These are phyloP conservation scores for Fraxinus albicans DNA, from an alignment of 305 asterid genomes.

Conservation along the genomic window DNA sequence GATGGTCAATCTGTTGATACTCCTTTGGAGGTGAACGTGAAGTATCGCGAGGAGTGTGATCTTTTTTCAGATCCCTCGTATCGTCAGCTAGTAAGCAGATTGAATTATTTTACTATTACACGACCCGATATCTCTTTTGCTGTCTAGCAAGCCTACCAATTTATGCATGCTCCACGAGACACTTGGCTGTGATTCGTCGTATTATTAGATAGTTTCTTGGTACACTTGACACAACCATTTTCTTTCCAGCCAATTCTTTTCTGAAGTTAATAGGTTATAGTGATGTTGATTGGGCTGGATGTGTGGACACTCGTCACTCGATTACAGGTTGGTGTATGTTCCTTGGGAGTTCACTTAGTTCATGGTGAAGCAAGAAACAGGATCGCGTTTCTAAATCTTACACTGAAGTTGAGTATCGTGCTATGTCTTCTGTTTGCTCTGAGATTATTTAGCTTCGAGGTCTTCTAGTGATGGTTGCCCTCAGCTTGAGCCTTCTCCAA, in stretches of 20 bases:
- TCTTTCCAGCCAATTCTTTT: no score
- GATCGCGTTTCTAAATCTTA: not conserved
- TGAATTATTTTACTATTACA: not conserved
- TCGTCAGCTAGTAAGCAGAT: not conserved
- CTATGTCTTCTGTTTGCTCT: not conserved
- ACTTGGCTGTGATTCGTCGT: not conserved
- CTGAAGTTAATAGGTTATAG: no score
- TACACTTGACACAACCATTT: no score
- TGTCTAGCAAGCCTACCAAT: not conserved
- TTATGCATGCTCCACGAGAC: no score
- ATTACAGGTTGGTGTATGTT: no score
- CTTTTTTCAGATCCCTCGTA: not conserved
- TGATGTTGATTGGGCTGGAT: no score
- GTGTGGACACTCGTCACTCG: no score
- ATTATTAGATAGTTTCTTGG: not conserved
- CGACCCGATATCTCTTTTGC: not conserved
- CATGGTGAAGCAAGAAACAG: no score
- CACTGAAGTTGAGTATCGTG: not conserved
- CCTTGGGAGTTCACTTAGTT: no score
- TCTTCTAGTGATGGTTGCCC: not conserved
- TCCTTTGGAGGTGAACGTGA: not conserved
- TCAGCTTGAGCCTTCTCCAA: not conserved
- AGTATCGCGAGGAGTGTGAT: not conserved
- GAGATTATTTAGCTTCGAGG: not conserved
- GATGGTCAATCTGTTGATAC: not conserved